These are phyloP conservation scores for Daldinia decipiens DNA, from an alignment of 495 filamentous ascomycete genomes.

Conservation along the genomic window DNA sequence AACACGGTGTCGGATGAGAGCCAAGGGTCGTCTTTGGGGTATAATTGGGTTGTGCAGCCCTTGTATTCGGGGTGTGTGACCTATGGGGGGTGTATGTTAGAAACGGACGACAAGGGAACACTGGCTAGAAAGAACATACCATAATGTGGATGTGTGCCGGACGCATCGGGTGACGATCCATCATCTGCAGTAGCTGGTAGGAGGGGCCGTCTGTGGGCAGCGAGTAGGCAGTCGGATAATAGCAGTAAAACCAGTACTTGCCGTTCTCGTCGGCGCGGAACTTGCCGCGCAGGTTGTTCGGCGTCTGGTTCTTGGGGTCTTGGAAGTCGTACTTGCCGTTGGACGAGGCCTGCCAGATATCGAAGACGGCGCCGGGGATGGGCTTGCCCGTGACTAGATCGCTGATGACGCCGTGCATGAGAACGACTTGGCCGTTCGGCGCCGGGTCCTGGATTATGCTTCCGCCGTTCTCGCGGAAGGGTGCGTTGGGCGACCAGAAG, in stretches of 20 bases:
- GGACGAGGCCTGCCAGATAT: conserved; percentile 86
- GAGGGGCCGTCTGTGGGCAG: conserved; percentile 79
- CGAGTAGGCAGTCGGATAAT: conserved; percentile 82
- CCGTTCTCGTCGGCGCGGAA: conserved; percentile 81
- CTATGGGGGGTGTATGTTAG: conserved; percentile 31
- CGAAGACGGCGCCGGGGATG: conserved; percentile 76
- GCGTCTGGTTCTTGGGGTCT: conserved; percentile 76
- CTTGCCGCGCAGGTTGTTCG: conserved; percentile 87
- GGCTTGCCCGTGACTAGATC: conserved; percentile 78
- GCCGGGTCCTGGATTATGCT: conserved; percentile 75
- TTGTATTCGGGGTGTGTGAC: conserved; percentile 64
- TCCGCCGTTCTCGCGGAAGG: conserved; percentile 76
- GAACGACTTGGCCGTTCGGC: conserved; percentile 68
- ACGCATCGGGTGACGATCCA: conserved; percentile 85
- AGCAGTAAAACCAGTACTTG: conserved; percentile 82
- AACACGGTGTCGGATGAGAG: conserved; percentile 79
- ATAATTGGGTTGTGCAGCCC: conserved; percentile 80
- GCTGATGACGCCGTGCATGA: conserved; percentile 79
- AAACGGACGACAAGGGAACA: not conserved
- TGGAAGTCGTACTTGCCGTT: conserved; percentile 94
- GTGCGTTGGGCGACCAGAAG: conserved; percentile 87
- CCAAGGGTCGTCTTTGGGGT: conserved; percentile 75
- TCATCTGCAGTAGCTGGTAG: conserved; percentile 71
- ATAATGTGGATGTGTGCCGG: conserved; percentile 89
- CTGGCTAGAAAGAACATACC: conserved; percentile 55